Percentiles rank a stretch among this genome's conserved stretches.
phyloP scores from a whole-genome alignment of 495 filamentous ascomycete species.

The Podospora pseudocomata region DNA sequence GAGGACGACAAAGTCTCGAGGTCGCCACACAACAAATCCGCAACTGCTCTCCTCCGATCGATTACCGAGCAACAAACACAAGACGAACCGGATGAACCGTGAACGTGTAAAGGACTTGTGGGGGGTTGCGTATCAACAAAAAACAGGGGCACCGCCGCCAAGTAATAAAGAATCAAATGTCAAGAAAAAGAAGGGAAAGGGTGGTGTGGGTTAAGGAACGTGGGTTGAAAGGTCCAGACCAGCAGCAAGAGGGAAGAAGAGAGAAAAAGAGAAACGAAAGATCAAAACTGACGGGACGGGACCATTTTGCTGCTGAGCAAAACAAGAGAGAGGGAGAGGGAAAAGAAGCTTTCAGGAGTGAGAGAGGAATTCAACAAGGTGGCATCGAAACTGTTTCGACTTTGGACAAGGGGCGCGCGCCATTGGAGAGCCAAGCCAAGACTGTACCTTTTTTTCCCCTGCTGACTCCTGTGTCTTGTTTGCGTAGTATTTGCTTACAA shows the following conservation, averaged over 20 bases:
- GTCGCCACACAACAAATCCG: neutral
- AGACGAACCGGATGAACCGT: neutral
- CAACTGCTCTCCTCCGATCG: neutral
- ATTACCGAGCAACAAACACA: neutral
- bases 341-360: conserved; percentile 10
- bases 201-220: conserved; percentile 11
- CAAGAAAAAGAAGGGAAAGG: conserved; percentile 12
- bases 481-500: neutral
- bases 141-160: conserved; percentile 7
- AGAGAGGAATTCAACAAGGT: conserved; percentile 15
- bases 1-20: neutral
- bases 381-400: conserved; percentile 11
- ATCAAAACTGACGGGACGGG: conserved; percentile 19
- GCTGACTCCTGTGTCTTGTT: neutral
- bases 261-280: conserved; percentile 22
- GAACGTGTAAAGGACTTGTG: conserved; percentile 7
- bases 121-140: conserved; percentile 8
- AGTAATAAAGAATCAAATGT: conserved; percentile 4
- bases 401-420: conserved; percentile 8
- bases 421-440: neutral
- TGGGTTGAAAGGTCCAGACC: conserved; percentile 5
- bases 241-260: conserved; percentile 15
- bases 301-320: conserved; percentile 15
- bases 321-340: conserved; percentile 11
- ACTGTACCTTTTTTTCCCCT: neutral